Conservation (phyloP, 495 filamentous ascomycete species). For the Neurospora sublineolata region DNA sequence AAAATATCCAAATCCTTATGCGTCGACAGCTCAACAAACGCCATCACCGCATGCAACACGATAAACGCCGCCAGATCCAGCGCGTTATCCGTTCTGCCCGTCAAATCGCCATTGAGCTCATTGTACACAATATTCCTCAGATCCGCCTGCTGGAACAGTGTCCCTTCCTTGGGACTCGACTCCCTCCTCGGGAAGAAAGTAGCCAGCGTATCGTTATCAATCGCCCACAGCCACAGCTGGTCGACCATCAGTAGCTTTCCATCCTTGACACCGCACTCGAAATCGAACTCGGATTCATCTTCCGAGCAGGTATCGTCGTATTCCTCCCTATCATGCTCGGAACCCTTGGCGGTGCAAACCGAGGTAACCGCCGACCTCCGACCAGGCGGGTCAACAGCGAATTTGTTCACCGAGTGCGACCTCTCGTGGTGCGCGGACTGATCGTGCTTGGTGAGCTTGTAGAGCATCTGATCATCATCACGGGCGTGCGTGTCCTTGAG, state of each 20-base stretch:
- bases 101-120: conserved; percentile 56
- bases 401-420: not conserved
- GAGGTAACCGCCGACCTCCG: not conserved
- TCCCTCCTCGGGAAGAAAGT: conserved; percentile 49
- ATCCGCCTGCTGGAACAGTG: conserved; percentile 50
- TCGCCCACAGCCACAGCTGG: conserved; percentile 58
- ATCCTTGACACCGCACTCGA: conserved; percentile 34
- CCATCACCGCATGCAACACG: conserved; percentile 50
- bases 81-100: conserved; percentile 50
- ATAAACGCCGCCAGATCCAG: conserved; percentile 52
- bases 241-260: conserved; percentile 60
- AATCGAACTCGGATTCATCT: conserved; percentile 16
- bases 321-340: not conserved
- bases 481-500: conserved; percentile 49
- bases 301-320: conserved; percentile 4
- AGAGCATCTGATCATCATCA: conserved; percentile 61
- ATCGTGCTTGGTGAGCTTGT: conserved; percentile 48
- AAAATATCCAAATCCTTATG: conserved; percentile 53
- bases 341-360: not conserved
- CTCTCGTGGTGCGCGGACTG: not conserved
- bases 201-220: conserved; percentile 43
- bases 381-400: not conserved
- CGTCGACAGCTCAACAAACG: conserved; percentile 46
- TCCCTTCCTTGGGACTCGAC: conserved; percentile 38
- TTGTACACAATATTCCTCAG: conserved; percentile 54